Evolutionary conservation across 1,284 basidiomycete genomes (phyloP).

Genomic region (Trametes pubescens): DNA sequence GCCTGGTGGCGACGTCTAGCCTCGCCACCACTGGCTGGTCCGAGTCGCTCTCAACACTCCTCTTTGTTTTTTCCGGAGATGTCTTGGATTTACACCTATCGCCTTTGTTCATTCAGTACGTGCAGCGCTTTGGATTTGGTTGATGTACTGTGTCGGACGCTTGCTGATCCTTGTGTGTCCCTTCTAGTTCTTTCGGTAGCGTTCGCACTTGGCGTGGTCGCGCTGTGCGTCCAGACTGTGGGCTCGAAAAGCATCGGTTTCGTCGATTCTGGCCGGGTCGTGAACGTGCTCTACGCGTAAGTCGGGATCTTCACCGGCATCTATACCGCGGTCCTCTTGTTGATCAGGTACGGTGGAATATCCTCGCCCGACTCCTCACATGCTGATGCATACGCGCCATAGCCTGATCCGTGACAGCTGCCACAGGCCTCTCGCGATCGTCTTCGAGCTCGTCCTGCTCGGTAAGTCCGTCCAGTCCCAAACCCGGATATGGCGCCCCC

Average conservation of each 20-base stretch:
- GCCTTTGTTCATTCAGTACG: conserved; percentile 18
- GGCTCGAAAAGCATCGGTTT: conserved; percentile 1
- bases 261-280: not conserved
- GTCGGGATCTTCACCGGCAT: not conserved
- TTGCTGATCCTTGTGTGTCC: not conserved
- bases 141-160: not conserved
- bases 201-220: conserved; percentile 6
- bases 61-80: not conserved
- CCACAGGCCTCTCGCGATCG: conserved; percentile 7
- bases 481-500: not conserved
- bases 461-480: not conserved
- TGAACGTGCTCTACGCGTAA: conserved; percentile 4
- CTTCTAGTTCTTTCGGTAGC: conserved; percentile 5
- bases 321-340: not conserved
- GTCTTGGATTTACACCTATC: conserved; percentile 14
- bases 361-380: not conserved
- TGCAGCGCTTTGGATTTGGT: not conserved
- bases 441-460: not conserved
- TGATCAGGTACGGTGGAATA: not conserved
- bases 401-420: conserved; percentile 14
- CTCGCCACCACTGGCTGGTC: conserved; percentile 10
- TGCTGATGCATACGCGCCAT: not conserved
- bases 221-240: conserved; percentile 4
- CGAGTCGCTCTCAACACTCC: not conserved
- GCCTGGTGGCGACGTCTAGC: too few species aligned